Evolutionary conservation across 371 early-diverging fungal species (phyloP).

Genomic region (Mucor sp.): DNA sequence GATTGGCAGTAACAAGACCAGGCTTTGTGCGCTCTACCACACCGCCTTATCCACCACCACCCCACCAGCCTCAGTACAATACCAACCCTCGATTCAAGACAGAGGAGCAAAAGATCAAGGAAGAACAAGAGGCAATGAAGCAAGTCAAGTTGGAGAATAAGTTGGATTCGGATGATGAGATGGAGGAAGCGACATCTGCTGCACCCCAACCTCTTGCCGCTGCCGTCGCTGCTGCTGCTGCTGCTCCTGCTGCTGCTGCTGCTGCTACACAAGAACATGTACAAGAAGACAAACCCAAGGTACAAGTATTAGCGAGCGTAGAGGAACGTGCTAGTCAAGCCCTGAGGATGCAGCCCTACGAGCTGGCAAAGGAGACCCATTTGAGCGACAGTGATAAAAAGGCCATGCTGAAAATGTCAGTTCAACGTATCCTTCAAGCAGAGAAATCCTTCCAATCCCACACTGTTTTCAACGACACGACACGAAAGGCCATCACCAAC

Average conservation of each 20-base stretch:
- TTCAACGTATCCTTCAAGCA: slow-evolving; percentile 44
- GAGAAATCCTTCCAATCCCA: slow-evolving; percentile 15
- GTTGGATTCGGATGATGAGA: slow-evolving; percentile 20
- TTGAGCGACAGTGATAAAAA: slow-evolving; percentile 20
- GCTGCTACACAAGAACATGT: not conserved
- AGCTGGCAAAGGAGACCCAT: slow-evolving; percentile 22
- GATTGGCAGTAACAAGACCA: slow-evolving; percentile 19
- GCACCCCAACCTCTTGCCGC: not conserved
- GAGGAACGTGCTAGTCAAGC: slow-evolving; percentile 50
- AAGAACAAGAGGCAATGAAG: not conserved
- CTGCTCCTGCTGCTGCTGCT: too few relatives aligned
- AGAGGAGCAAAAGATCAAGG: slow-evolving; percentile 4
- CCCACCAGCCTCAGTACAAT: slow-evolving; percentile 21
- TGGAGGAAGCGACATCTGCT: not conserved
- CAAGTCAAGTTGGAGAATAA: not conserved
- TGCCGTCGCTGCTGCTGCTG: too few relatives aligned
- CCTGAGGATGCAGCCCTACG: slow-evolving; percentile 47
- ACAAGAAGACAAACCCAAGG: slow-evolving; percentile 14
- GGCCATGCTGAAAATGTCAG: slow-evolving; percentile 35
- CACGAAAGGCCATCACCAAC: slow-evolving; percentile 9
- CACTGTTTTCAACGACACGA: not conserved
- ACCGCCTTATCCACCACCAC: slow-evolving; percentile 26
- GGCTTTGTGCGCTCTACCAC: slow-evolving; percentile 25
- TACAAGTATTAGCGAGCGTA: slow-evolving; percentile 37
- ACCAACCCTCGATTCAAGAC: slow-evolving; percentile 7